phyloP scores from a whole-genome alignment of 257 asterid genomes.

The Lavandula angustifolia region DNA sequence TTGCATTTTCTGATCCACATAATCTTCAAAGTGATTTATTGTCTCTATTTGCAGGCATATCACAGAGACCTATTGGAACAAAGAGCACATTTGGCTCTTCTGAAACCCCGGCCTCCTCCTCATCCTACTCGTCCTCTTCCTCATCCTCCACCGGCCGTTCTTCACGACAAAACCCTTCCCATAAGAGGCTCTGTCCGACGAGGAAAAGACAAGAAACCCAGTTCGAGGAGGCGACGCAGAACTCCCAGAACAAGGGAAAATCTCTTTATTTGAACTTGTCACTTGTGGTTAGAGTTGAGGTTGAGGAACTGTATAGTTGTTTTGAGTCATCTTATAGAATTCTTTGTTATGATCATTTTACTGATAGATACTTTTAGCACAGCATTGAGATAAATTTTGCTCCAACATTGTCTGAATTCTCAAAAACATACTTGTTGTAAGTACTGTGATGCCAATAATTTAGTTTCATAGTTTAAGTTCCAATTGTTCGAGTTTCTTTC shows the following conservation, averaged over 20 bases:
- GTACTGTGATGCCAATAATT: conserved; percentile 37
- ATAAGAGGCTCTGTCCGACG: conserved; percentile 45
- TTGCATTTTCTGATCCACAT: too few species aligned
- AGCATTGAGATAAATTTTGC: conserved; percentile 31
- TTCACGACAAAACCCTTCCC: conserved; percentile 37
- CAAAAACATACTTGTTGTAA: conserved; percentile 38
- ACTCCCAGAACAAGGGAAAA: conserved; percentile 49
- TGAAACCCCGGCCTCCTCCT: conserved; percentile 22
- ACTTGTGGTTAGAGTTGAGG: conserved; percentile 34
- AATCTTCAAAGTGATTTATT: background rate
- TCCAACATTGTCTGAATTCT: conserved; percentile 23
- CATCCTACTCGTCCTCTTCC: conserved; percentile 30
- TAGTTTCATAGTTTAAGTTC: conserved; percentile 18
- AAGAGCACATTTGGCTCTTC: conserved; percentile 55
- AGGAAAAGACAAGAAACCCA: conserved; percentile 64
- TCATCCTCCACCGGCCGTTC: conserved; percentile 38
- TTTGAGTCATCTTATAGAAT: conserved; percentile 16
- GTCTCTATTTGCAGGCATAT: conserved; percentile 58
- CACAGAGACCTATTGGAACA: conserved; percentile 83
- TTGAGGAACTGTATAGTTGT: conserved; percentile 42
- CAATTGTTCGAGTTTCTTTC: background rate
- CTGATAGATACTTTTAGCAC: conserved; percentile 27
- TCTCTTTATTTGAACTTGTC: conserved; percentile 41
- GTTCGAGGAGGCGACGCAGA: conserved; percentile 73
- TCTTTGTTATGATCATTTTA: conserved; percentile 16